A percentile compares a stretch with the other conserved stretches of the same genome.
Conservation (phyloP, 257 asterid species). For the Avicennia marina region DNA sequence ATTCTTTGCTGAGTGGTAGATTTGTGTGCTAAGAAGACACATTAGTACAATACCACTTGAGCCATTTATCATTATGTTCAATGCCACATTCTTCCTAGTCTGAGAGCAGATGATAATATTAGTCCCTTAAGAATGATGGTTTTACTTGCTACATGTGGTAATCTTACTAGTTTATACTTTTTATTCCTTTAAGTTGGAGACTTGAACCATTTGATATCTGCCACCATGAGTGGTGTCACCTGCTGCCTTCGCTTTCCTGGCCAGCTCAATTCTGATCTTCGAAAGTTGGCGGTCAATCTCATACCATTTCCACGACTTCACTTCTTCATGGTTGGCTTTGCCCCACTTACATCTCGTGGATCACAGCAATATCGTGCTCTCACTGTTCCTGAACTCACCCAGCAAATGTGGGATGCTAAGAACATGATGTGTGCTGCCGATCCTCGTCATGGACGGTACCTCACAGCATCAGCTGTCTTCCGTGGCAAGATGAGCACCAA, state of each 20-base stretch:
- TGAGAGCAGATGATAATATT: no score
- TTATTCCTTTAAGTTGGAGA: conserved; percentile 26
- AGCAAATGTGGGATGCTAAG: conserved; percentile 51
- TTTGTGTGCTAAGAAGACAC: no score
- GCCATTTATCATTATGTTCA: no score
- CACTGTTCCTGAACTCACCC: conserved; percentile 48
- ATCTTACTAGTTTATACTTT: background rate
- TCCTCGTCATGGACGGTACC: conserved; percentile 46
- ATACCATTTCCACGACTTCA: conserved; percentile 47
- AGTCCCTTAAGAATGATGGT: no score
- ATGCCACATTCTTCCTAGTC: no score
- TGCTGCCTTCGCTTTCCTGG: conserved; percentile 57
- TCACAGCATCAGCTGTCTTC: conserved; percentile 49
- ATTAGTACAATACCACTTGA: no score
- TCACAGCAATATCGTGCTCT: conserved; percentile 49
- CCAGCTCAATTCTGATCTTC: conserved; percentile 43
- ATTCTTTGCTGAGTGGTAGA: no score
- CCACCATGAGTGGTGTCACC: conserved; percentile 55
- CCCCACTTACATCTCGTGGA: conserved; percentile 53
- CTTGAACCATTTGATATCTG: conserved; percentile 49
- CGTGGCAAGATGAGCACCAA: conserved; percentile 53
- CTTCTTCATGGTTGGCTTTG: conserved; percentile 52
- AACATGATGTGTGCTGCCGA: conserved; percentile 57
- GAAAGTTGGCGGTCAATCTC: conserved; percentile 44
- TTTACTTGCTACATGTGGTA: no score